phyloP scores from a whole-genome alignment of 108 stramenopile genomes.

The Cyclotella distinguenda region DNA sequence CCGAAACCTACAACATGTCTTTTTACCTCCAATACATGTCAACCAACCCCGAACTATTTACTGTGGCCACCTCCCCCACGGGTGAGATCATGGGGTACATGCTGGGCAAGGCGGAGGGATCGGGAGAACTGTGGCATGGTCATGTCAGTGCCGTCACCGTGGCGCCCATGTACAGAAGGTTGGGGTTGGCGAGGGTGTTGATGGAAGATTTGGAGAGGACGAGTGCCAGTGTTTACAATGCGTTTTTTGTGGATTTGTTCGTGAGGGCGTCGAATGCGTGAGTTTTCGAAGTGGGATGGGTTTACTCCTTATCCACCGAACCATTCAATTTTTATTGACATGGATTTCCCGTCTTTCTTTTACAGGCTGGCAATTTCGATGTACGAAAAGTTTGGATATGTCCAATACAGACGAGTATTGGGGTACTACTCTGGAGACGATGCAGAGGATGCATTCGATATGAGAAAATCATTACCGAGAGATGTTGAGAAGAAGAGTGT shows the following conservation, averaged over 20 bases:
- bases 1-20: conserved; percentile 90
- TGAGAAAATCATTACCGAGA: conserved; percentile 91
- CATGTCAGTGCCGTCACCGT: conserved; percentile 99
- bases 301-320: not conserved
- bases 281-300: not conserved
- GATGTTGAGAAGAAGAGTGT: conserved; percentile 82
- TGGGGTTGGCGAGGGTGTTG: conserved; percentile 88
- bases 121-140: conserved; percentile 94
- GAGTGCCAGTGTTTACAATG: conserved; percentile 76
- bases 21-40: conserved; percentile 95
- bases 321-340: not conserved
- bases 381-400: conserved; percentile 96
- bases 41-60: conserved; percentile 94
- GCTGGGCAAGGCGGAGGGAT: conserved; percentile 92
- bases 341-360: not conserved
- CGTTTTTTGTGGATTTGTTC: conserved; percentile 98
- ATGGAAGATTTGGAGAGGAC: conserved; percentile 93
- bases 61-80: conserved; percentile 78
- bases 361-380: conserved; percentile 88
- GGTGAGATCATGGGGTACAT: conserved; percentile 84
- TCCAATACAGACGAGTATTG: conserved; percentile 88
- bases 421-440: conserved; percentile 78
- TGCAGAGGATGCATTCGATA: conserved; percentile 93
- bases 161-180: conserved; percentile 84
- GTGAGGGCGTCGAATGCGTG: conserved; percentile 88